phyloP scores from a whole-genome alignment of 176 grass and related monocot genomes.

The Zoysia pacifica region DNA sequence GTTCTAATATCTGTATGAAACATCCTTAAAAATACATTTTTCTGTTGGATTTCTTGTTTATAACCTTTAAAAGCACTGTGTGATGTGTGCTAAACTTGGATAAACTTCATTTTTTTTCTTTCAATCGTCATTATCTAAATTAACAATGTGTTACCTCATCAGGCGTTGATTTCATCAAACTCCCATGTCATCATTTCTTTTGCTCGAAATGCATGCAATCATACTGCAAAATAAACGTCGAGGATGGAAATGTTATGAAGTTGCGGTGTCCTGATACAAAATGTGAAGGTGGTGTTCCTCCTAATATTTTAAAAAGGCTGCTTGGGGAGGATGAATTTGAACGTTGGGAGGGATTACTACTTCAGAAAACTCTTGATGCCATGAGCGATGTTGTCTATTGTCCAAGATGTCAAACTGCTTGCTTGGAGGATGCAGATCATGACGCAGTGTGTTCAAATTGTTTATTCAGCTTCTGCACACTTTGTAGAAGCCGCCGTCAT shows the following conservation, averaged over 20 bases:
- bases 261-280: conserved; percentile 70
- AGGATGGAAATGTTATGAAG: conserved; percentile 72
- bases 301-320: conserved; percentile 66
- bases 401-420: conserved; percentile 78
- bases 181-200: conserved; percentile 83
- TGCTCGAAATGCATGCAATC: conserved; percentile 80
- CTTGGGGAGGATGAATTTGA: conserved; percentile 66
- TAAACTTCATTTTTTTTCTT: conserved; percentile 21
- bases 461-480: conserved; percentile 81
- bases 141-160: conserved; percentile 18
- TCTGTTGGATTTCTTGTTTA: conserved; percentile 11
- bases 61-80: conserved; percentile 1
- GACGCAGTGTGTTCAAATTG: conserved; percentile 77
- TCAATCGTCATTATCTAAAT: conserved; percentile 21
- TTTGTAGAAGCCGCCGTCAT: conserved; percentile 77
- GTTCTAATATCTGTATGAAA: conserved; percentile 24
- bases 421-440: conserved; percentile 69
- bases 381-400: conserved; percentile 81
- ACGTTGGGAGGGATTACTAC: conserved; percentile 70
- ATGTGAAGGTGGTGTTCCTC: conserved; percentile 61
- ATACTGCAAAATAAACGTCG: conserved; percentile 69
- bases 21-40: conserved; percentile 1
- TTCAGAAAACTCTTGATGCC: conserved; percentile 73
- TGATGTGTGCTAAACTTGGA: conserved; percentile 15
- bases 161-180: conserved; percentile 73